phyloP scores from a whole-genome alignment of 768 basidiomycete genomes.

The Suillus fuscotomentosus region DNA sequence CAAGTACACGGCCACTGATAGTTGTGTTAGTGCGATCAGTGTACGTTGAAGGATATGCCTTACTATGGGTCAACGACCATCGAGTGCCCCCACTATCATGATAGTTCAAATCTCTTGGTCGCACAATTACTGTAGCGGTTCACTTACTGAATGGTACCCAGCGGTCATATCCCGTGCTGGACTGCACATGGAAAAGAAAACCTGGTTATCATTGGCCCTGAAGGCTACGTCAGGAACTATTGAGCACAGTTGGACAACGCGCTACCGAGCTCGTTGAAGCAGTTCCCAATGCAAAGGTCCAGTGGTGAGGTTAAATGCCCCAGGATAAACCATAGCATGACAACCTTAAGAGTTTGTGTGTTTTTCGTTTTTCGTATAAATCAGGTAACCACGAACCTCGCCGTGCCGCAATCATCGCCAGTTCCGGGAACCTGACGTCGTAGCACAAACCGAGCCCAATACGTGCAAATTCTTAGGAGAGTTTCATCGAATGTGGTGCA shows the following conservation, averaged over 20 bases:
- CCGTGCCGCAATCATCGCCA: conserved; percentile 88
- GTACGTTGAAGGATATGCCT: conserved; percentile 25
- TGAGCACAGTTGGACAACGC: background rate
- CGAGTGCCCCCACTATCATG: conserved; percentile 79
- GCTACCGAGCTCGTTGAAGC: conserved; percentile 78
- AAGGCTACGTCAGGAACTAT: conserved; percentile 3
- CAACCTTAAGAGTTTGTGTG: conserved; percentile 52
- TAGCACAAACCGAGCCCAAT: conserved; percentile 97
- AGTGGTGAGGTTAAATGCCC: conserved; percentile 94
- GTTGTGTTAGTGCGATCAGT: conserved; percentile 5
- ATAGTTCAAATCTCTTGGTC: background rate
- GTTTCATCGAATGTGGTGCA: background rate
- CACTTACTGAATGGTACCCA: conserved; percentile 82
- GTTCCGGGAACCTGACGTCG: conserved; percentile 92
- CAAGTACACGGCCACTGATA: conserved; percentile 69
- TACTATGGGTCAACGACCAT: conserved; percentile 90
- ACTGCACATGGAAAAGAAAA: conserved; percentile 96
- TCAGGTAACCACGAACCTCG: conserved; percentile 49
- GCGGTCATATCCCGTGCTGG: conserved; percentile 84
- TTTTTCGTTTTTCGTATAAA: background rate
- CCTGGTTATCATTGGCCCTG: conserved; percentile 95
- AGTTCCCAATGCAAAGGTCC: conserved; percentile 97
- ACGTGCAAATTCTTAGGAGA: conserved; percentile 81
- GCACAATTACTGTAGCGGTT: background rate
- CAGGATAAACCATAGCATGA: conserved; percentile 87